Evolutionary conservation across 768 basidiomycete genomes (phyloP).

Genomic region (Rickenella mellea): DNA sequence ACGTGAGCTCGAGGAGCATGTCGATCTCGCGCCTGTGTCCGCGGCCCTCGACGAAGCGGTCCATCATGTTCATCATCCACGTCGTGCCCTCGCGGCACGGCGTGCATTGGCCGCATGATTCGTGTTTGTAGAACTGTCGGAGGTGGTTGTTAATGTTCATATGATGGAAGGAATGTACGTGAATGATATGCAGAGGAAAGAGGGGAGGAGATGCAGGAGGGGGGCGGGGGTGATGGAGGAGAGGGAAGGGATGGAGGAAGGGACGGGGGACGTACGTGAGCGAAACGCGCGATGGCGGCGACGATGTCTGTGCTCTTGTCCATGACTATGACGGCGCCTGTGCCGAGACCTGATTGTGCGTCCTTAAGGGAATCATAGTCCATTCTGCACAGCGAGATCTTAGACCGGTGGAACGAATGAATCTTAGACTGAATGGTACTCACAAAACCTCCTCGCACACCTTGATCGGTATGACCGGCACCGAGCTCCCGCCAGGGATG

Average conservation of each 20-base stretch:
- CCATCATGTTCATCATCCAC: slow-evolving; percentile 99
- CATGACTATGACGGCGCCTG: slow-evolving; percentile 98
- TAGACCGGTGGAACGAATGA: background rate
- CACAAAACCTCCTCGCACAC: slow-evolving; percentile 83
- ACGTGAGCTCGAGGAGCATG: slow-evolving; percentile 95
- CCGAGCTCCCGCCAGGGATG: slow-evolving; percentile 90
- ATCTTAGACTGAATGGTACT: slow-evolving; percentile 23
- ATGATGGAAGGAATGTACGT: background rate
- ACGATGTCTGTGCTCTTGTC: slow-evolving; percentile 96
- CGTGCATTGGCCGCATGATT: slow-evolving; percentile 96
- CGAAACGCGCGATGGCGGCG: slow-evolving; percentile 88
- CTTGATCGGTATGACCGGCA: slow-evolving; percentile 82
- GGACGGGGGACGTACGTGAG: slow-evolving; percentile 38
- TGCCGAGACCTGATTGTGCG: slow-evolving; percentile 92
- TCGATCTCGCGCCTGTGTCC: slow-evolving; percentile 92
- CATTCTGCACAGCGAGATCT: slow-evolving; percentile 49
- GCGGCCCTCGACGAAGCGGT: slow-evolving; percentile 87
- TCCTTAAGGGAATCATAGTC: slow-evolving; percentile 98
- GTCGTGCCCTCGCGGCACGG: slow-evolving; percentile 93
- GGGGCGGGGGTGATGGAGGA: background rate
- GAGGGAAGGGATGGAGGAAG: too few species aligned
- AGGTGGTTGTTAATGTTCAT: background rate
- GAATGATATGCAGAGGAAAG: slow-evolving; percentile 4
- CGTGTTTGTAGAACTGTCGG: slow-evolving; percentile 89
- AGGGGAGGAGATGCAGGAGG: background rate